Percentiles rank a stretch among this genome's conserved stretches.
phyloP scores from a whole-genome alignment of 306 rosid genomes.

The Lupinus albus region DNA sequence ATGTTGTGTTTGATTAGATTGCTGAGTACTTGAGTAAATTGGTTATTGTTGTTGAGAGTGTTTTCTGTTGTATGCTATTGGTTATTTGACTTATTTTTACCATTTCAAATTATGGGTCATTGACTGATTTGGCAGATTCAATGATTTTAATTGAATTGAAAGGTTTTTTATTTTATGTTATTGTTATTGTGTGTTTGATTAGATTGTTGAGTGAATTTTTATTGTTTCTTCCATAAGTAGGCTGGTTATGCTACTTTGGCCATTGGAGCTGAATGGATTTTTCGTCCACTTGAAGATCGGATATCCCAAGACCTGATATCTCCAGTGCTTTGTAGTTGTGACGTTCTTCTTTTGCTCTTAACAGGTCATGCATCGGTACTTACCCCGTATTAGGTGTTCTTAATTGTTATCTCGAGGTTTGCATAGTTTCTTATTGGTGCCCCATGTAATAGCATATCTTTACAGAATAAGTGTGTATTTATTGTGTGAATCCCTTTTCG shows the following conservation, averaged over 20 bases:
- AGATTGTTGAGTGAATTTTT: conserved; percentile 15
- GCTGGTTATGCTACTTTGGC: conserved; percentile 77
- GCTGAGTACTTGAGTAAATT: too few species aligned
- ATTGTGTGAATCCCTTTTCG: neutral
- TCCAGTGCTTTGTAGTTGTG: conserved; percentile 82
- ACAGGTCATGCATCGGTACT: conserved; percentile 60
- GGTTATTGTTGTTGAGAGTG: too few species aligned
- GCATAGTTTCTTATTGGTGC: conserved; percentile 22
- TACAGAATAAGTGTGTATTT: conserved; percentile 5
- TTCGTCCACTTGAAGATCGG: conserved; percentile 49
- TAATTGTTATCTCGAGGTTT: conserved; percentile 10
- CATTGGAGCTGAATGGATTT: conserved; percentile 75
- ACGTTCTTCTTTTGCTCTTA: conserved; percentile 73
- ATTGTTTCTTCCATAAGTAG: conserved; percentile 56
- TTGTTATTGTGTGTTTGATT: neutral
- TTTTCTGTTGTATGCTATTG: conserved; percentile 27
- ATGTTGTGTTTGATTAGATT: too few species aligned
- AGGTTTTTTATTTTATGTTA: neutral
- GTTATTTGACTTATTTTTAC: conserved; percentile 47
- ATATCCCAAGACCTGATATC: conserved; percentile 52
- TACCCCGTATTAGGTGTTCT: conserved; percentile 17
- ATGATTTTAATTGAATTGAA: conserved; percentile 27
- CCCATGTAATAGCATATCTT: neutral
- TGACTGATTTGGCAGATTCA: conserved; percentile 13
- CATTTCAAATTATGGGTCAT: neutral